Percentiles rank a stretch among this genome's conserved stretches.
Evolutionary conservation across 768 basidiomycete species (phyloP).

Genomic region (Boletus sensibilis): DNA sequence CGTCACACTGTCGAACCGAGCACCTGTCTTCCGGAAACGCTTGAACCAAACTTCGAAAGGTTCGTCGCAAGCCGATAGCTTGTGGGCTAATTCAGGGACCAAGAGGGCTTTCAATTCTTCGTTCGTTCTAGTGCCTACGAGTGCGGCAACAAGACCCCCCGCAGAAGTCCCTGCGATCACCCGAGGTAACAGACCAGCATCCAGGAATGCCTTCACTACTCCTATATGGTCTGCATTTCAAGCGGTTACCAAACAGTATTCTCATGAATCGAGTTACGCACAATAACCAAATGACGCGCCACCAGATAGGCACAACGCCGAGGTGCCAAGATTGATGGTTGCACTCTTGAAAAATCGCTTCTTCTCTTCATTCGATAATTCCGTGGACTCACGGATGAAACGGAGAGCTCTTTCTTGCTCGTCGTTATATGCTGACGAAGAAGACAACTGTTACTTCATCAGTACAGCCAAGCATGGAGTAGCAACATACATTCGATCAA

Average conservation of each 20-base stretch:
- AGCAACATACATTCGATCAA: conserved; percentile 71
- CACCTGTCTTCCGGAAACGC: conserved; percentile 82
- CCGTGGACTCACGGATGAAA: conserved; percentile 70
- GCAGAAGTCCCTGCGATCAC: conserved; percentile 96
- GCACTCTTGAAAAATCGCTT: conserved; percentile 86
- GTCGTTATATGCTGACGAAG: conserved; percentile 66
- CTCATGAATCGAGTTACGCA: conserved; percentile 31
- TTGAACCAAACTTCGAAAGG: conserved; percentile 64
- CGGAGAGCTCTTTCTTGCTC: conserved; percentile 77
- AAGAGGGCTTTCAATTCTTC: conserved; percentile 78
- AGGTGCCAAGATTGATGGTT: conserved; percentile 87
- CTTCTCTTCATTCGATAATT: conserved; percentile 85
- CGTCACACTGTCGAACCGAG: conserved; percentile 85
- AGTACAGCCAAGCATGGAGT: not conserved
- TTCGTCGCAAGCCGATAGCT: conserved; percentile 81
- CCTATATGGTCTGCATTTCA: conserved; percentile 72
- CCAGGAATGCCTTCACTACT: conserved; percentile 88
- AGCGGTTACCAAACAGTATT: not conserved
- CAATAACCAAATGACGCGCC: conserved; percentile 96
- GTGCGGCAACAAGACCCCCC: conserved; percentile 74
- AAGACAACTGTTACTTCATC: not conserved
- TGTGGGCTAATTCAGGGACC: conserved; percentile 80
- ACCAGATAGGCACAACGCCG: conserved; percentile 93
- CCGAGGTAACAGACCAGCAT: conserved; percentile 80
- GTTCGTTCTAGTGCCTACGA: conserved; percentile 86